phyloP scores from a whole-genome alignment of 2,329 filamentous ascomycete species.

The Penicillium oxalicum region DNA sequence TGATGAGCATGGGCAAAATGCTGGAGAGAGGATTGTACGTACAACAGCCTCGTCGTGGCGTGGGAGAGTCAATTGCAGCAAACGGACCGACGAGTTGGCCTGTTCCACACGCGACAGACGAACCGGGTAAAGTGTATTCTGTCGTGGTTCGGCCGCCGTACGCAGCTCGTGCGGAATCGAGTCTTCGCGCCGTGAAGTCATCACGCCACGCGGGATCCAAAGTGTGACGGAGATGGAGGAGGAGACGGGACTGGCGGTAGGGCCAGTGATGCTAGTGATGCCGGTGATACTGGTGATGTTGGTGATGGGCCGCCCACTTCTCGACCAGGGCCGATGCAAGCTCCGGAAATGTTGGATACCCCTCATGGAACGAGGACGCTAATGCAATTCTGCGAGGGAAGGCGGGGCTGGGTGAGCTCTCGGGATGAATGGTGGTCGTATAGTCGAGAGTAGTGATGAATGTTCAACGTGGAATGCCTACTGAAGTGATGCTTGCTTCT shows the following conservation, averaged over 20 bases:
- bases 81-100: constrained; percentile 61
- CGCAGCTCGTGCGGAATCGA: constrained; percentile 59
- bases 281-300: not conserved
- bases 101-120: constrained; percentile 55
- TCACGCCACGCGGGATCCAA: constrained; percentile 11
- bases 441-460: too few relatives aligned
- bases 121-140: constrained; percentile 59
- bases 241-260: too few relatives aligned
- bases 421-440: not conserved
- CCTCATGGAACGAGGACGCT: constrained; percentile 8
- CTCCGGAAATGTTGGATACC: constrained; percentile 7
- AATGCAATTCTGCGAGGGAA: not conserved
- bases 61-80: constrained; percentile 60
- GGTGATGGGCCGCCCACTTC: constrained; percentile 3
- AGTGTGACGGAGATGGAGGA: not conserved
- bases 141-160: constrained; percentile 67
- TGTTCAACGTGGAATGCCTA: too few relatives aligned
- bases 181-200: constrained; percentile 29
- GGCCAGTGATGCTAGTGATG: too few relatives aligned
- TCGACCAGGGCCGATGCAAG: constrained; percentile 1
- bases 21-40: constrained; percentile 32
- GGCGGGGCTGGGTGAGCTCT: not conserved
- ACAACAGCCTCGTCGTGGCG: constrained; percentile 39
- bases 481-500: too few relatives aligned
- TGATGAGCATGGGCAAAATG: too few relatives aligned